These are phyloP conservation scores for Solanum sitiens DNA, from an alignment of 257 asterid genomes.

Conservation along the genomic window DNA sequence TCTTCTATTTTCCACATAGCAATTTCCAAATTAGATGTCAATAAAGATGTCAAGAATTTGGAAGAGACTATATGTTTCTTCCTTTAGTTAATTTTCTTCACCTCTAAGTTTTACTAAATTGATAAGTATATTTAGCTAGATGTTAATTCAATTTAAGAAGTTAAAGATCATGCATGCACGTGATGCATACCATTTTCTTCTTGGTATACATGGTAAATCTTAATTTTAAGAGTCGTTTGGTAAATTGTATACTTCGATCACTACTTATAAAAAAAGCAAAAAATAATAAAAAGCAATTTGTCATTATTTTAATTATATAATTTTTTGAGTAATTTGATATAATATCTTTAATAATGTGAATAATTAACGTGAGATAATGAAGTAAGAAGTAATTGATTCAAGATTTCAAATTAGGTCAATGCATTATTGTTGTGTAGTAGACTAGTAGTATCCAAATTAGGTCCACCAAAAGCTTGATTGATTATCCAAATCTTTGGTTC, in stretches of 20 bases:
- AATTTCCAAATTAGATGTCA: background rate
- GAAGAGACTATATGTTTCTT: conserved; percentile 6
- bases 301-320: no score
- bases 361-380: background rate
- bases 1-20: background rate
- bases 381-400: background rate
- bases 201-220: background rate
- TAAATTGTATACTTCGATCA: background rate
- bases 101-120: conserved; percentile 9
- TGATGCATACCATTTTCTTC: background rate
- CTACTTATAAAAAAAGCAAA: no score
- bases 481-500: background rate
- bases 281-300: no score
- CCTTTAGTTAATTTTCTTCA: conserved; percentile 29
- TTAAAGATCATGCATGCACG: background rate
- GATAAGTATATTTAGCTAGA: background rate
- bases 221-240: no score
- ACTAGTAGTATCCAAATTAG: background rate
- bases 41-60: background rate
- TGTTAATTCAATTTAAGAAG: background rate
- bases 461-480: background rate
- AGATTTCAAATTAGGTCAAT: background rate
- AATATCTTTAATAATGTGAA: no score
- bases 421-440: background rate
- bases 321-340: no score